These are phyloP conservation scores for Axilococcus clingmanii DNA, from an alignment of 139 green algal genomes.

Conservation along the genomic window DNA sequence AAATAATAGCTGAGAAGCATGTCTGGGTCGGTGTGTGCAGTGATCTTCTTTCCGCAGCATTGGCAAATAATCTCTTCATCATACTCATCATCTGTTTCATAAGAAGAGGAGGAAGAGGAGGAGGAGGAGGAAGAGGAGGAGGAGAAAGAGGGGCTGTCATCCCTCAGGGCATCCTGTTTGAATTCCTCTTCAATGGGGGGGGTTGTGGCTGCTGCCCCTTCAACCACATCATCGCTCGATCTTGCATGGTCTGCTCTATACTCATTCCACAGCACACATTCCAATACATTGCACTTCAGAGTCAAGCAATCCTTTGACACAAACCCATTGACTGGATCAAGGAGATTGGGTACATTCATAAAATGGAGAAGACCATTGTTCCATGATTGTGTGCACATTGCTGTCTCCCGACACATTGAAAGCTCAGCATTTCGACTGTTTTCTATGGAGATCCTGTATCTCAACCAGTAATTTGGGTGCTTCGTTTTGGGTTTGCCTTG, in stretches of 20 bases:
- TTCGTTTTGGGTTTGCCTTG: no score
- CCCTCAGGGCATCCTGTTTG: no score
- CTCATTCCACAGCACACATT: slow-evolving; percentile 55
- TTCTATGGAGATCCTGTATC: no score
- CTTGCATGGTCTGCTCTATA: slow-evolving; percentile 25
- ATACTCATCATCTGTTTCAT: slow-evolving; percentile 5
- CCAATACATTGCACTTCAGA: slow-evolving; percentile 50
- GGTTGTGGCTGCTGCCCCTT: background rate
- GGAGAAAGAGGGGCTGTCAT: background rate
- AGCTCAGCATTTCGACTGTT: no score
- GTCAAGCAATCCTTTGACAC: slow-evolving; percentile 33
- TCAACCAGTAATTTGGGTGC: no score
- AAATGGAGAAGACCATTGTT: slow-evolving; percentile 70
- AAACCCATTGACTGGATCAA: slow-evolving; percentile 6
- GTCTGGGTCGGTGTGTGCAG: no score
- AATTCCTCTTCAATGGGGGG: background rate
- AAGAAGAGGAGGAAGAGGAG: no score
- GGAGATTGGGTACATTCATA: slow-evolving; percentile 27
- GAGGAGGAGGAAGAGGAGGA: no score
- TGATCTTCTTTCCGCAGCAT: no score
- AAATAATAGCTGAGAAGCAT: no score
- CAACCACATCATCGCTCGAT: background rate
- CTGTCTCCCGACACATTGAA: slow-evolving; percentile 59
- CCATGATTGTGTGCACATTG: slow-evolving; percentile 61
- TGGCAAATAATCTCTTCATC: no score